Percentiles rank a stretch among this genome's conserved stretches.
Evolutionary conservation across 192 early-diverging fungal species (phyloP).

Genomic region (Linnemannia zychae): DNA sequence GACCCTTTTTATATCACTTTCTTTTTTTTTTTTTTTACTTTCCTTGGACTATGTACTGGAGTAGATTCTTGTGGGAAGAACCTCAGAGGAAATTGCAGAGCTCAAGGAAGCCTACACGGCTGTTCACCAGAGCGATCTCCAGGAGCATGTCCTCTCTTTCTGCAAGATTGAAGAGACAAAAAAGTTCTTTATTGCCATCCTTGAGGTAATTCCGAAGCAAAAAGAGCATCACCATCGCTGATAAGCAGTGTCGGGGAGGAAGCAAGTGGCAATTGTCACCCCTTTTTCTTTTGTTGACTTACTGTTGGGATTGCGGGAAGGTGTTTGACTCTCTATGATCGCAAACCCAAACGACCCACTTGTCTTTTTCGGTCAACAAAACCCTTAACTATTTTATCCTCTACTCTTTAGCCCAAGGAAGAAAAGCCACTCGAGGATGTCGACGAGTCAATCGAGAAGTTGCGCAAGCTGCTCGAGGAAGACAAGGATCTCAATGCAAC

Average conservation of each 20-base stretch:
- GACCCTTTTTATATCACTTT: neutral
- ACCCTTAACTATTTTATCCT: neutral
- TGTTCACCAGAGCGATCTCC: conserved; percentile 17
- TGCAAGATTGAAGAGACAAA: conserved; percentile 24
- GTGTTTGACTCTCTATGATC: neutral
- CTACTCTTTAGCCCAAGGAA: conserved; percentile 28
- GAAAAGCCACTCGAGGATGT: conserved; percentile 32
- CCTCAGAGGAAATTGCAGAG: conserved; percentile 38
- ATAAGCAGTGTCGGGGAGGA: neutral
- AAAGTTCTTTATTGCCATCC: conserved; percentile 27
- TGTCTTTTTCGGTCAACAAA: neutral
- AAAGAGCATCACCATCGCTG: neutral
- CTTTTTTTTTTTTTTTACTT: neutral
- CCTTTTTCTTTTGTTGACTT: neutral
- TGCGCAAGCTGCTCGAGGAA: conserved; percentile 16
- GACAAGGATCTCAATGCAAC: conserved; percentile 16
- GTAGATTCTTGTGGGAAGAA: conserved; percentile 47
- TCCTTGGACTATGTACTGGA: neutral
- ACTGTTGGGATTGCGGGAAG: neutral
- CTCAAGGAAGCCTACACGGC: conserved; percentile 36
- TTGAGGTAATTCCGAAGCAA: conserved; percentile 27
- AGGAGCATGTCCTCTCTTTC: conserved; percentile 37
- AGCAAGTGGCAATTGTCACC: neutral
- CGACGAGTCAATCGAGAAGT: conserved; percentile 14
- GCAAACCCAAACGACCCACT: neutral